A percentile compares a stretch with the other conserved stretches of the same genome.
Evolutionary conservation across 495 filamentous ascomycete species (phyloP).

Genomic region (Ramalina intermedia): DNA sequence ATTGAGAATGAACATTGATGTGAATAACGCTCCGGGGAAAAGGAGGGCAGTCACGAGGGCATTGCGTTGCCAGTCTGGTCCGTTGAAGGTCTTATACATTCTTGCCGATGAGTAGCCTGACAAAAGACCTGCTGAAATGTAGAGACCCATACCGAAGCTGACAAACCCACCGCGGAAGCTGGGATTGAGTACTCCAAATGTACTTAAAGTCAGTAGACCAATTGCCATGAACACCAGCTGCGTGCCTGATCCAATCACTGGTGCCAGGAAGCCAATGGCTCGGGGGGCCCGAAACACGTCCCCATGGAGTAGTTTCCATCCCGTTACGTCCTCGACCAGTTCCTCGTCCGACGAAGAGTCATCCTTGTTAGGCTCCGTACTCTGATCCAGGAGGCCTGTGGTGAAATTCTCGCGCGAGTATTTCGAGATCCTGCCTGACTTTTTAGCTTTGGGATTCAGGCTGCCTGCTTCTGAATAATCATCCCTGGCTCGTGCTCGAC

Average conservation of each 20-base stretch:
- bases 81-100: constrained; percentile 78
- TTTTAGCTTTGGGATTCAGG: constrained; percentile 33
- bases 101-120: constrained; percentile 86
- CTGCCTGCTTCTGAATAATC: constrained; percentile 55
- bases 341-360: constrained; percentile 66
- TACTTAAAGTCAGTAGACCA: constrained; percentile 65
- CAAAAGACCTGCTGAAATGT: constrained; percentile 76
- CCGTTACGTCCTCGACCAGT: constrained; percentile 65
- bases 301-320: constrained; percentile 89
- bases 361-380: constrained; percentile 42
- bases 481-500: constrained; percentile 56
- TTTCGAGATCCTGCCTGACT: constrained; percentile 25
- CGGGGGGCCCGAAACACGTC: constrained; percentile 80
- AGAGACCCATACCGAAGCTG: constrained; percentile 73
- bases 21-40: constrained; percentile 72
- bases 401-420: constrained; percentile 39
- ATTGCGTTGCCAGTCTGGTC: constrained; percentile 65
- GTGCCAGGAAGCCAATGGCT: constrained; percentile 66
- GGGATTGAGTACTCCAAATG: constrained; percentile 73
- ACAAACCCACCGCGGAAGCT: constrained; percentile 88
- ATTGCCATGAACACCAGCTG: constrained; percentile 80
- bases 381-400: constrained; percentile 51
- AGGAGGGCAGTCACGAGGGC: constrained; percentile 70
- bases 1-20: constrained; percentile 70
- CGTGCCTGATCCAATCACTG: constrained; percentile 76